phyloP scores from a whole-genome alignment of 345 rosid species.

The Atalantia buxifolia region DNA sequence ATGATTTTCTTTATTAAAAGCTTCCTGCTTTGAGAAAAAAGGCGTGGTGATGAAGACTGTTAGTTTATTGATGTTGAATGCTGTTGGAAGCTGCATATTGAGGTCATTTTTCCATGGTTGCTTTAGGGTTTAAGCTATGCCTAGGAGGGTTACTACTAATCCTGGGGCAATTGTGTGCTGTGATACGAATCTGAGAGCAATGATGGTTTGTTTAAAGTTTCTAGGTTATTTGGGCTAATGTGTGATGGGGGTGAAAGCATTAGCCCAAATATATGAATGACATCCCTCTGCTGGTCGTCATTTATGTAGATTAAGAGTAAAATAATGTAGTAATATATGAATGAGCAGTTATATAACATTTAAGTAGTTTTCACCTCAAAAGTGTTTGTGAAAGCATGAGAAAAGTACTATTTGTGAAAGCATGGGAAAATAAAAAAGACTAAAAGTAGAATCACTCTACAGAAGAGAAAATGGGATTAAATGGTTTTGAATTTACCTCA shows the following conservation, averaged over 20 bases:
- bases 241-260: background rate
- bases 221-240: background rate
- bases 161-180: background rate
- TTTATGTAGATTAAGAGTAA: no score
- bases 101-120: background rate
- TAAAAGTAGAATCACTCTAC: background rate
- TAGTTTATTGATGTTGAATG: slow-evolving; percentile 1
- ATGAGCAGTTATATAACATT: no score
- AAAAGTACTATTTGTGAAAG: background rate
- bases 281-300: no score
- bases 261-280: no score
- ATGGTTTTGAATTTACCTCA: background rate
- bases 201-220: background rate
- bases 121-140: background rate
- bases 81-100: background rate
- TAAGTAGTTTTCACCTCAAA: no score
- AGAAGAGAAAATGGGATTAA: background rate
- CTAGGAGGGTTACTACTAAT: background rate
- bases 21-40: background rate
- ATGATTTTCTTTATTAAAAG: background rate
- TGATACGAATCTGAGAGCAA: background rate
- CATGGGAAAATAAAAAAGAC: background rate
- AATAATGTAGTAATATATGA: no score
- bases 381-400: no score
- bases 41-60: background rate